Conservation (phyloP, 306 rosid genomes). For the Dalbergia oliveri region DNA sequence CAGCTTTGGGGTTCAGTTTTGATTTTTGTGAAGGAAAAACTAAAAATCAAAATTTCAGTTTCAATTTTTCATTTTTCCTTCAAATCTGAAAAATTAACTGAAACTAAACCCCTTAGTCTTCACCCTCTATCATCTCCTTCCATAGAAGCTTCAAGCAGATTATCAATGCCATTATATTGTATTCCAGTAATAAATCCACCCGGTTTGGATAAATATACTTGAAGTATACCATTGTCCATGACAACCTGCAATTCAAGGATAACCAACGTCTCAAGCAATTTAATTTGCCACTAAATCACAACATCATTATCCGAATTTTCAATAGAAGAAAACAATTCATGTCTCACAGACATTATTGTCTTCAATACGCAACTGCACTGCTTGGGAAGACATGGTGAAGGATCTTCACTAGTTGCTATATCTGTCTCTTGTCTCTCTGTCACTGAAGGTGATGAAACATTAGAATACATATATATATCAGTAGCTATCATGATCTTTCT, state of each 20-base stretch:
- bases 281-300: slow-evolving; percentile 18
- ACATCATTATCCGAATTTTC: background rate
- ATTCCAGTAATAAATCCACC: slow-evolving; percentile 77
- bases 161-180: slow-evolving; percentile 70
- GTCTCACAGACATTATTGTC: slow-evolving; percentile 58
- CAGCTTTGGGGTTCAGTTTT: no score
- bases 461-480: no score
- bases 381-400: slow-evolving; percentile 60
- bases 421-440: no score
- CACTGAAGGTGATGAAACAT: no score
- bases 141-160: slow-evolving; percentile 68
- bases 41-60: no score
- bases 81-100: no score
- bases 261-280: background rate
- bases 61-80: no score
- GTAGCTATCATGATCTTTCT: no score
- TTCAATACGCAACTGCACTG: slow-evolving; percentile 55
- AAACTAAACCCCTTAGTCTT: no score
- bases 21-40: no score
- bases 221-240: slow-evolving; percentile 81
- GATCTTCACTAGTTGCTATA: background rate
- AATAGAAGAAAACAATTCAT: background rate
- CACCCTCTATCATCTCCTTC: slow-evolving; percentile 70
- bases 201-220: slow-evolving; percentile 74
- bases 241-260: slow-evolving; percentile 57